Conservation (phyloP, 2,329 filamentous ascomycete genomes). For the Aspergillus aculeatinus region DNA sequence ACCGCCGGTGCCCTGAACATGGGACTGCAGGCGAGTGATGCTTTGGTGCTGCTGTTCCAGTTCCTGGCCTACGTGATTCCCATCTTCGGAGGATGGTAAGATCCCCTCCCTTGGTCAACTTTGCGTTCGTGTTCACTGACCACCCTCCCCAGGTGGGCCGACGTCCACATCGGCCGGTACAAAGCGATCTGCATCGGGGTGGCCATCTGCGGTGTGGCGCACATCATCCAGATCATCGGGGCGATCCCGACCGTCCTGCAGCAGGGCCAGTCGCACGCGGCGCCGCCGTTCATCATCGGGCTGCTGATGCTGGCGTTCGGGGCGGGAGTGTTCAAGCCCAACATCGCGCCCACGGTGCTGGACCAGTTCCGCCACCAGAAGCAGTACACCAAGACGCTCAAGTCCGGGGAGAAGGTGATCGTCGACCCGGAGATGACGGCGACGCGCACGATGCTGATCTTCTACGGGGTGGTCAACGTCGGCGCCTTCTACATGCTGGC, state of each 20-base stretch:
- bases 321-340: constrained; percentile 42
- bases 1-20: constrained; percentile 61
- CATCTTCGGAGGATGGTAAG: constrained; percentile 41
- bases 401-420: constrained; percentile 48
- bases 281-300: constrained; percentile 42
- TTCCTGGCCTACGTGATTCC: constrained; percentile 60
- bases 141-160: constrained; percentile 19
- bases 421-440: constrained; percentile 50
- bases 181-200: constrained; percentile 42
- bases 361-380: constrained; percentile 44
- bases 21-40: constrained; percentile 56
- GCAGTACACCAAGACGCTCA: constrained; percentile 44
- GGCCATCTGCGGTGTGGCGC: constrained; percentile 39
- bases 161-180: constrained; percentile 27
- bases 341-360: constrained; percentile 46
- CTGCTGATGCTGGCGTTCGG: constrained; percentile 41
- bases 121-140: background rate
- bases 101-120: background rate
- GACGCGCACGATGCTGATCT: constrained; percentile 36
- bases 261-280: constrained; percentile 29
- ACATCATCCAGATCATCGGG: constrained; percentile 34
- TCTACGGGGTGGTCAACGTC: constrained; percentile 35
- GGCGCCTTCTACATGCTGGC: constrained; percentile 39
- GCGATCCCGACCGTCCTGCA: constrained; percentile 44
- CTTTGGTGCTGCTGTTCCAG: constrained; percentile 50